Base-by-base conservation (phyloP, 768 basidiomycete genomes). In the Macrolepiota fuliginosa region DNA sequence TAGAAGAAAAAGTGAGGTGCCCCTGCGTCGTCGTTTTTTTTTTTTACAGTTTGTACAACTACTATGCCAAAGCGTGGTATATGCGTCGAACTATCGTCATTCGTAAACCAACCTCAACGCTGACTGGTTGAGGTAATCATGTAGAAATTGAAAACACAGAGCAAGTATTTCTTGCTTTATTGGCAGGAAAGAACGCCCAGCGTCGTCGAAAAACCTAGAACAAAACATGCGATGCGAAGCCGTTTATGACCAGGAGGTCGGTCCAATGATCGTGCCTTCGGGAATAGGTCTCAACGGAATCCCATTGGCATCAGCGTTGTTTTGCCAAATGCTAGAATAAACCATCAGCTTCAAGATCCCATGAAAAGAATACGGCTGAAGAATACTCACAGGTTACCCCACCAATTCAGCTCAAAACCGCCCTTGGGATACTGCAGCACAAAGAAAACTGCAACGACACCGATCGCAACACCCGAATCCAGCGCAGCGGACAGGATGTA, bases 401-500 rank as follows among this genome's bases (percentile, higher is more conserved):
- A 92, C 91, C 91, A 93, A 46, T 81, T 75, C 64, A 91, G 68
- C 40, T 69, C 67, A 67, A 87, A 64, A 71, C 87, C 79, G 56
- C 84, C 84, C 64, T 83, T 87, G 45, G 90, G 86, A 53, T 84
- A 69, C 61, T 82, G 73, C 46, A 79, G 68, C 19, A 74, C 65
- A 63, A 94, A 87, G 81, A 92, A 92, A 57, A 92, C 82, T 63
- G 88, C 65, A 62, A 91, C 60, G 58, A 83, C 52, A 45, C 76
- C 67, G 62, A 91, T 66, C 45, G 85, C 83, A 56, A 88, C 82
- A 62, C 91, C 91, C 4, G 86, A 80, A 73, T 85, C 85, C 42
- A 87, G 79, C 40, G 82, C 81, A n/a, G 91, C 89, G 19, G 91
- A 88, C 25, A 93, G 81, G 67, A 94, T 85, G 74, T 94, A 94